Conservation (phyloP, 371 early-diverging fungal genomes). For the Mucor irregularis region DNA sequence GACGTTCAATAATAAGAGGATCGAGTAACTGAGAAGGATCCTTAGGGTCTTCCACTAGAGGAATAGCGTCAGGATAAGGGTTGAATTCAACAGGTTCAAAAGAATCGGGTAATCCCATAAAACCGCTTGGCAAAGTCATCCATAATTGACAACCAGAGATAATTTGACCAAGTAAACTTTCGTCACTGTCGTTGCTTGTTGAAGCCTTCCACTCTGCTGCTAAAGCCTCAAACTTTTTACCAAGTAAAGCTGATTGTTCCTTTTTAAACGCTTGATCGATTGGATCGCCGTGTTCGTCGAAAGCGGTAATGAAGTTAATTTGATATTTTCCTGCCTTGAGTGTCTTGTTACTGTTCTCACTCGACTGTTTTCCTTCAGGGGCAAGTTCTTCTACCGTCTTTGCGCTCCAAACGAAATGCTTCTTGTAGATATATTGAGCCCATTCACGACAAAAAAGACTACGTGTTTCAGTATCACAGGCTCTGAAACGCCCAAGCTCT, state of each 20-base stretch:
- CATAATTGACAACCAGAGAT: slow-evolving; percentile 38
- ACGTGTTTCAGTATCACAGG: slow-evolving; percentile 72
- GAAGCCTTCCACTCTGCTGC: not conserved
- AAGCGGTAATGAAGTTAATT: slow-evolving; percentile 17
- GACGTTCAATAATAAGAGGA: slow-evolving; percentile 60
- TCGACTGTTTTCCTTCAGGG: not conserved
- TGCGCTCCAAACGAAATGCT: slow-evolving; percentile 57
- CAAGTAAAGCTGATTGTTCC: slow-evolving; percentile 6
- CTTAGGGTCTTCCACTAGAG: slow-evolving; percentile 57
- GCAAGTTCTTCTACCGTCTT: slow-evolving; percentile 49
- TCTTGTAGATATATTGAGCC: slow-evolving; percentile 79
- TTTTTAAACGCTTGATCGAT: slow-evolving; percentile 6
- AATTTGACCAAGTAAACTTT: slow-evolving; percentile 19
- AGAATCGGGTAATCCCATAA: slow-evolving; percentile 38
- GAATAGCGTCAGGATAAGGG: slow-evolving; percentile 60
- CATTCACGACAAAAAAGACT: slow-evolving; percentile 85
- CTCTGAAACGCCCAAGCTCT: slow-evolving; percentile 71
- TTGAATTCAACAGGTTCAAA: slow-evolving; percentile 58
- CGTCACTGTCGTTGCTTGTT: not conserved
- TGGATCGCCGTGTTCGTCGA: slow-evolving; percentile 6
- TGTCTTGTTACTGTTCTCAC: not conserved
- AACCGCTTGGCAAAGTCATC: slow-evolving; percentile 42
- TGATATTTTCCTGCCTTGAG: slow-evolving; percentile 34
- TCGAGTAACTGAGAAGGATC: slow-evolving; percentile 65
- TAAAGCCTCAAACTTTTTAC: slow-evolving; percentile 14